Percentiles rank a stretch among this genome's conserved stretches.
Conservation (phyloP, 2,329 filamentous ascomycete species). For the Cladosporium halotolerans region DNA sequence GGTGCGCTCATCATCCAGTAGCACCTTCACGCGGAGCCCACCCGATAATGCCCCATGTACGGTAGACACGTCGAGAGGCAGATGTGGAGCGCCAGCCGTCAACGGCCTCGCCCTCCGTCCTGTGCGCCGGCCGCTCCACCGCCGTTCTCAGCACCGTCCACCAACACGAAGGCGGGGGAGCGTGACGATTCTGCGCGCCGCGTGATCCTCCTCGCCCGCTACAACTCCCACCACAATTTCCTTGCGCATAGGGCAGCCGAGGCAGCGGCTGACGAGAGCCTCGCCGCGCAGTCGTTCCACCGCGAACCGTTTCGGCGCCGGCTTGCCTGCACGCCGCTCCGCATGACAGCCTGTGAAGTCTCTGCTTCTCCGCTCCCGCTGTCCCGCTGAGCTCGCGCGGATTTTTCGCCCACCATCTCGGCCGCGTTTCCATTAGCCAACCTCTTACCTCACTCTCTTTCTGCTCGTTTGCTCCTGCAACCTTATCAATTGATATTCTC, state of each 20-base stretch:
- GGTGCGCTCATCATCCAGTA: neutral
- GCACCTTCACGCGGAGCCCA: neutral
- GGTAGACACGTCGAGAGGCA: neutral
- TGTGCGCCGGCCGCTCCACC: neutral
- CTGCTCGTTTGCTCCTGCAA: slow-evolving; percentile 19
- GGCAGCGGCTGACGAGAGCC: neutral
- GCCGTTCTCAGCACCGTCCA: neutral
- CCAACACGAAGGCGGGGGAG: slow-evolving; percentile 2
- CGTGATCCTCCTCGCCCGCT: neutral
- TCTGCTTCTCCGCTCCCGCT: slow-evolving; percentile 4
- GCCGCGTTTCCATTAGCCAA: slow-evolving; percentile 24
- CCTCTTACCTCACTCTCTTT: slow-evolving; percentile 24
- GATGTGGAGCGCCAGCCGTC: neutral
- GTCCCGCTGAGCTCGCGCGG: slow-evolving; percentile 10
- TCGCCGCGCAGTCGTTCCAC: neutral
- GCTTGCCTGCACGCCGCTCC: neutral
- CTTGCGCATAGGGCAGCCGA: neutral
- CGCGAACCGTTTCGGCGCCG: neutral
- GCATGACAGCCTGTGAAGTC: neutral
- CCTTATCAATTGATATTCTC: slow-evolving; percentile 34
- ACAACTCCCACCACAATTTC: neutral
- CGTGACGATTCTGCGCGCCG: slow-evolving; percentile 6
- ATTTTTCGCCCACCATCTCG: slow-evolving; percentile 17
- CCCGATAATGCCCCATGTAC: neutral
- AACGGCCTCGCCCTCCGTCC: neutral